A percentile compares a stretch with the other conserved stretches of the same genome.
phyloP scores from a whole-genome alignment of 2,329 filamentous ascomycete genomes.

The Beauveria pseudobassiana region DNA sequence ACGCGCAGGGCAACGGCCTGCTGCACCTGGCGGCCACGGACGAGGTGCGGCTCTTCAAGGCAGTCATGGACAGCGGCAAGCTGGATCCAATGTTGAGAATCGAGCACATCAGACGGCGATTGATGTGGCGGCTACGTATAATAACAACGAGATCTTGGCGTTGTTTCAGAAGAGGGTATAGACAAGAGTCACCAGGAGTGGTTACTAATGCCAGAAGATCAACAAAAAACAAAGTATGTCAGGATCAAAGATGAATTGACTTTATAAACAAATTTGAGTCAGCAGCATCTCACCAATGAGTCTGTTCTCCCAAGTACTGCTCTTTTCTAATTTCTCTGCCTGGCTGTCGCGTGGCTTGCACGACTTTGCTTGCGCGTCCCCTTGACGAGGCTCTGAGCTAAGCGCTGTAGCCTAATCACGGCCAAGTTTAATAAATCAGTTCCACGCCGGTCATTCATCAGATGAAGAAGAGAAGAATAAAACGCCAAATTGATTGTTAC shows the following conservation, averaged over 20 bases:
- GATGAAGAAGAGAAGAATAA: too few relatives aligned
- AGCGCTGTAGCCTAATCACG: neutral
- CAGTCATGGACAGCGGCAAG: conserved; percentile 18
- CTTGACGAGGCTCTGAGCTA: neutral
- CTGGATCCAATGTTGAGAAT: conserved; percentile 24
- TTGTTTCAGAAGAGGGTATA: conserved; percentile 3
- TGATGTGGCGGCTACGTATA: conserved; percentile 26
- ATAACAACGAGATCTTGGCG: conserved; percentile 1
- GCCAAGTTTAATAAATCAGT: too few relatives aligned
- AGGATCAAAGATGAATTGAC: neutral
- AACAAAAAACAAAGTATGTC: neutral
- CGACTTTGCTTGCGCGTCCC: neutral
- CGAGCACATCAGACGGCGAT: conserved; percentile 21
- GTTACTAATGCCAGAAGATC: neutral
- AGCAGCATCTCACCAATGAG: neutral
- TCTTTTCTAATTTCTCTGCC: neutral
- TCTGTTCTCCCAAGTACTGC: neutral
- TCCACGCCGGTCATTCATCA: too few relatives aligned
- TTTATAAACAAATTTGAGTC: too few relatives aligned
- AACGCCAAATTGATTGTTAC: too few relatives aligned
- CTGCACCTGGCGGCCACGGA: conserved; percentile 23
- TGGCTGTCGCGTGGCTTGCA: neutral
- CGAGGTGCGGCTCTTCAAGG: conserved; percentile 17
- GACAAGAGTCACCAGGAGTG: neutral
- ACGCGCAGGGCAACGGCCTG: conserved; percentile 20